Evolutionary conservation across 1,284 basidiomycete species (phyloP).

Genomic region (Trametes hirsuta): DNA sequence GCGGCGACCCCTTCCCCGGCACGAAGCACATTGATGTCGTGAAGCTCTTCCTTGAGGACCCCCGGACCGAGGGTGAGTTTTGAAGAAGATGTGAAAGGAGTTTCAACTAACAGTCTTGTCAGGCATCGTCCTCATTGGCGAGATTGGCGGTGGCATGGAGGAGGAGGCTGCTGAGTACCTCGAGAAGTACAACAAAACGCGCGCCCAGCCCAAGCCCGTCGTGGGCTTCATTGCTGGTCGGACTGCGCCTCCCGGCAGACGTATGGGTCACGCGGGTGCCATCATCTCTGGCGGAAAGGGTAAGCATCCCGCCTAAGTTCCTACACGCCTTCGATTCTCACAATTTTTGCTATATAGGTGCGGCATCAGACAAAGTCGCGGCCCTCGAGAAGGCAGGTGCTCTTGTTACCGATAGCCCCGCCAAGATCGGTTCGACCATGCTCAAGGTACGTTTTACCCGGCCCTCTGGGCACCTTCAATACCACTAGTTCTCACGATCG

Average conservation of each 20-base stretch:
- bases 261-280: slow-evolving; percentile 99
- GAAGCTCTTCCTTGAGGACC: slow-evolving; percentile 95
- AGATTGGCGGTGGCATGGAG: slow-evolving; percentile 99
- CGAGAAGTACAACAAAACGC: slow-evolving; percentile 90
- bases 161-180: slow-evolving; percentile 99
- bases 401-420: slow-evolving; percentile 95
- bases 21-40: slow-evolving; percentile 96
- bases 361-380: slow-evolving; percentile 93
- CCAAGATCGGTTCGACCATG: slow-evolving; percentile 89
- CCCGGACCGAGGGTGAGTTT: slow-evolving; percentile 80
- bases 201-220: slow-evolving; percentile 89
- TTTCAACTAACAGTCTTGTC: neutral
- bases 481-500: neutral
- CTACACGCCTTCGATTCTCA: neutral
- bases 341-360: slow-evolving; percentile 50
- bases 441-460: slow-evolving; percentile 60
- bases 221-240: slow-evolving; percentile 98
- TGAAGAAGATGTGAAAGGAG: too few relatives aligned
- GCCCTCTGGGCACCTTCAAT: neutral
- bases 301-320: slow-evolving; percentile 31
- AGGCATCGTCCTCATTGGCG: slow-evolving; percentile 98
- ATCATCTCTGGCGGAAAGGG: slow-evolving; percentile 99
- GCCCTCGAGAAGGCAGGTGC: slow-evolving; percentile 95
- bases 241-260: slow-evolving; percentile 95
- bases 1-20: slow-evolving; percentile 98